phyloP scores from a whole-genome alignment of 2,329 filamentous ascomycete genomes.

The Zymoseptoria passerinii region DNA sequence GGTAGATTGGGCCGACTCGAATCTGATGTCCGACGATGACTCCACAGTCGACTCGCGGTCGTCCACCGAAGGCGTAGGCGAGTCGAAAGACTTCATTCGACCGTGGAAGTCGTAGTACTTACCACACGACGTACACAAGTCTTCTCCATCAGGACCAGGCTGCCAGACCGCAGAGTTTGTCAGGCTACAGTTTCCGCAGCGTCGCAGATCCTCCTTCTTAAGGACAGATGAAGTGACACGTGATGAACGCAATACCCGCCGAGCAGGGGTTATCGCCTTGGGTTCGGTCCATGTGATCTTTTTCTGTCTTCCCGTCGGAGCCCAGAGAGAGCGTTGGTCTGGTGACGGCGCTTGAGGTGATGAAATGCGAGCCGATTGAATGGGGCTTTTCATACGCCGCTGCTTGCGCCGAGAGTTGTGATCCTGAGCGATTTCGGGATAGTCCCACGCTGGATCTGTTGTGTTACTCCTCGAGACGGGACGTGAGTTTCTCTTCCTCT shows the following conservation, averaged over 20 bases:
- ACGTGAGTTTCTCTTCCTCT: slow-evolving; percentile 8
- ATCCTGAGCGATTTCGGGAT: slow-evolving; percentile 17
- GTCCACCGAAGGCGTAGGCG: slow-evolving; percentile 12
- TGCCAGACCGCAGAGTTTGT: slow-evolving; percentile 20
- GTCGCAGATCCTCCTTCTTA: slow-evolving; percentile 5
- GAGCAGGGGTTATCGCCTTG: background rate
- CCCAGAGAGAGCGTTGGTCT: slow-evolving; percentile 16
- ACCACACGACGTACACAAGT: slow-evolving; percentile 25
- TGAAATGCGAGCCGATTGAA: background rate
- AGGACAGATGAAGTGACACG: background rate
- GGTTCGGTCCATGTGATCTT: background rate
- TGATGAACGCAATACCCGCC: background rate
- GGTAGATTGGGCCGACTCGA: background rate
- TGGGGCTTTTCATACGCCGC: slow-evolving; percentile 10
- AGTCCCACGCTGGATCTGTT: slow-evolving; percentile 22
- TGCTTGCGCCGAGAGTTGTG: slow-evolving; percentile 7
- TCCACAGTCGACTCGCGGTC: background rate
- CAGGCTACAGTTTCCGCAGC: slow-evolving; percentile 24
- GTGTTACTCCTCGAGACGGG: slow-evolving; percentile 6
- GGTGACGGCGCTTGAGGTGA: slow-evolving; percentile 11
- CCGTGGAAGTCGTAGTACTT: slow-evolving; percentile 25
- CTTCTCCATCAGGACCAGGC: slow-evolving; percentile 21
- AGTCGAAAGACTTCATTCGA: slow-evolving; percentile 22
- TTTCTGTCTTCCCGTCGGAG: slow-evolving; percentile 3
- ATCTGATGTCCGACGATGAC: background rate